These are phyloP conservation scores for Colletotrichum australisinense DNA, from an alignment of 2,329 filamentous ascomycete genomes.

Conservation along the genomic window DNA sequence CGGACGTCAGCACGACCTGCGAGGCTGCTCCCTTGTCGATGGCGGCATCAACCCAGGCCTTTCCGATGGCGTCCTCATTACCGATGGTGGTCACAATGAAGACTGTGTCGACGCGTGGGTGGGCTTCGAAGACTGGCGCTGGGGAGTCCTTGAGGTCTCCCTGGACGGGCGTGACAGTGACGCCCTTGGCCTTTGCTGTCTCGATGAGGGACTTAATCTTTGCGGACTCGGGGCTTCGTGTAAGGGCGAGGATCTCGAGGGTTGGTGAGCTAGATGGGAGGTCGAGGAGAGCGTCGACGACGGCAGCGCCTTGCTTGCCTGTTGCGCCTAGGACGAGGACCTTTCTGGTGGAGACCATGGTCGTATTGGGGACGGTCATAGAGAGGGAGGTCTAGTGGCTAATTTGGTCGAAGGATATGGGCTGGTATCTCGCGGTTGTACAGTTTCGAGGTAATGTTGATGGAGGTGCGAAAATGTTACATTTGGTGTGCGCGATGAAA, in stretches of 20 bases:
- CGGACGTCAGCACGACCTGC: conserved; percentile 46
- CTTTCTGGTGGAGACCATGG: conserved; percentile 40
- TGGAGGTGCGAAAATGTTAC: neutral
- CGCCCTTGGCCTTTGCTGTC: conserved; percentile 9
- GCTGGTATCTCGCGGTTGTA: neutral
- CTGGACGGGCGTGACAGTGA: conserved; percentile 37
- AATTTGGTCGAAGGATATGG: neutral
- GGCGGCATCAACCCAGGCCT: conserved; percentile 41
- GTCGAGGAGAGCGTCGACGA: conserved; percentile 46
- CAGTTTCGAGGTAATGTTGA: neutral
- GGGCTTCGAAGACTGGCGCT: conserved; percentile 35
- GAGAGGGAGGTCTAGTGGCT: neutral
- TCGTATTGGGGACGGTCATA: neutral
- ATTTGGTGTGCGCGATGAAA: neutral
- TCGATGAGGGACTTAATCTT: conserved; percentile 35
- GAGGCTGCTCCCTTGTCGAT: conserved; percentile 55
- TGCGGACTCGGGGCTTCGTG: conserved; percentile 18
- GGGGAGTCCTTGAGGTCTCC: conserved; percentile 36
- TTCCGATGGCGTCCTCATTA: conserved; percentile 40
- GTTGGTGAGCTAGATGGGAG: conserved; percentile 22
- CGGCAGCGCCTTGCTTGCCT: conserved; percentile 59
- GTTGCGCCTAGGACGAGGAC: conserved; percentile 59
- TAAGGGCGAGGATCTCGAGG: conserved; percentile 34
- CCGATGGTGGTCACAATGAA: conserved; percentile 43
- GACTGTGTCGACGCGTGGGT: conserved; percentile 39